Base-by-base conservation (phyloP, 495 filamentous ascomycete genomes). In the Apiosordaria backusii region DNA sequence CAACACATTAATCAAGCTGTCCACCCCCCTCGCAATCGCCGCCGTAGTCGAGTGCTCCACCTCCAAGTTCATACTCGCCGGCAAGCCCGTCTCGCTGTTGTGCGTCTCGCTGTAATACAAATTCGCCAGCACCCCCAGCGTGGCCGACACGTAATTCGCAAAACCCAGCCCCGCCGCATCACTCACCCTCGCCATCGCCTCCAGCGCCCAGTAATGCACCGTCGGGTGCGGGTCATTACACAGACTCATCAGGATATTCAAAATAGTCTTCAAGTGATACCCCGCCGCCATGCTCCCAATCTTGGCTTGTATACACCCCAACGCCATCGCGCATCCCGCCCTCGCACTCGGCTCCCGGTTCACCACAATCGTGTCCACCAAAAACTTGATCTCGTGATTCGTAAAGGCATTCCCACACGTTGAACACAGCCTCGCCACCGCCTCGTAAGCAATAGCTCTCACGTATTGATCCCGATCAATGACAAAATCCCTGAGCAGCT, bases 231-330 rank as follows among this genome's bases (percentile, higher is more conserved):
- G 91, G 72, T 99, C 95, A 70, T 90, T 96, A 76, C 92, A 92
- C 6, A 99, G 80, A 22, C 94, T 97, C 91, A 97, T 94, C 22
- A 99, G 77, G 40, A 99, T 92, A 19, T 92, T 91, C 45, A 96
- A 86, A 60, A 99, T 97, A 7, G 92, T 96, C 78, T 97, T 98
- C 16, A 99, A 80, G 75, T 99, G 95, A 71, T 92, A 90, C n/a
- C 93, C 92, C 61, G 95, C 95, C 64, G 96, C 96, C 93, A 99
- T 98, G 68, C 95, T 95, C 63, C 95, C 95, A 29, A 98, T 90
- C 74, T 97, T 92, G 2, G 92, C 88, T 76, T 98, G 95, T 55
- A 98, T 98, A 68, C 89, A 92, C 16, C 94, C 95, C 64, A 99
- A 80, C 40, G 95, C 92, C 80, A 95, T 88, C 21, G 96, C 96